Evolutionary conservation across 441 rosid genomes (phyloP), one percentile per base, ranked within the genome.

Genomic region (Metrosideros polymorpha): DNA sequence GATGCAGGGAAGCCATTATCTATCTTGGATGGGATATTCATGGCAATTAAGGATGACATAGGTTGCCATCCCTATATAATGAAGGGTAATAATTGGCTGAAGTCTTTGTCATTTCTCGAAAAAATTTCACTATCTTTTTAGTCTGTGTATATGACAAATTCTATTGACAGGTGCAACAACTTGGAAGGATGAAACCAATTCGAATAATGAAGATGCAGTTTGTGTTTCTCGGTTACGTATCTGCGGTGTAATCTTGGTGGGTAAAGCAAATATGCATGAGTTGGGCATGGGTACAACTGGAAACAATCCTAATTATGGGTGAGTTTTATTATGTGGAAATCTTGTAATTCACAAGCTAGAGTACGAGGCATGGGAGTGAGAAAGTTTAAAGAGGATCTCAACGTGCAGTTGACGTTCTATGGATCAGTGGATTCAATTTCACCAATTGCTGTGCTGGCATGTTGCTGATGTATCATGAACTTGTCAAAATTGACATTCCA

Each of bases 261-360:
- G 99, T n/a, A 96, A 96, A 95, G 95, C 98, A 82, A 96, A 96
- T 92, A 94, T 96, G 98, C 98, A 96, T 88, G 98, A 96, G 89
- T 22, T 94, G 85, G 97, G 99, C 90, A 93, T 96, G 98, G 99
- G 99, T 15, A 93, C 98, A 25, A 95, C 97, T 24, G 98, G 99
- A 87, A 94, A 95, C 90, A 96, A 95, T 93, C 91, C 98, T 32
- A 95, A 94, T 90, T 94, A 95, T 75, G 99, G 98, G 99, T 96
- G 85, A 93, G 92, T 83, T 87, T 85, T 57, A 88, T 84, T 66
- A 85, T 6, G 56, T 43, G 66, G 35, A 82, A 57, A 86, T 39
- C 82, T 83, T 18, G 27, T 24, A 71, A 71, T 39, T 71, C 47
- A 71, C 79, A 71, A 71, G 79, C n/a, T 71, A 39, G 45, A 71